A percentile compares a stretch with the other conserved stretches of the same genome.
Conservation (phyloP, 2,329 filamentous ascomycete genomes). For the Akanthomyces dipterigenus region DNA sequence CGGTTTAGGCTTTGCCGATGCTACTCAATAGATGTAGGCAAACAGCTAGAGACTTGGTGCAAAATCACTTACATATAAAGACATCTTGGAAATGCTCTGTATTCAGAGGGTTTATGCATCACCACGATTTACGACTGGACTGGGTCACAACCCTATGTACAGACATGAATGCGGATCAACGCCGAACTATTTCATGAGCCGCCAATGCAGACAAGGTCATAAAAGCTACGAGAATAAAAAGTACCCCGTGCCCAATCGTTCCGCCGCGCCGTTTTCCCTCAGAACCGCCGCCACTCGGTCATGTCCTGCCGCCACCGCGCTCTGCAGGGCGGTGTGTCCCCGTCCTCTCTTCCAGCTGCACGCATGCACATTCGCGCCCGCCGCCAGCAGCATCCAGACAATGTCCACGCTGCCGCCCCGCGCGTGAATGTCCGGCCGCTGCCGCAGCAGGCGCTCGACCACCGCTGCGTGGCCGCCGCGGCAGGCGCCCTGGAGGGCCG, state of each 20-base stretch:
- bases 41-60: too few species aligned
- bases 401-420: constrained; percentile 17
- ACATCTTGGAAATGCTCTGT: too few species aligned
- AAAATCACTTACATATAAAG: too few species aligned
- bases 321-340: constrained; percentile 28
- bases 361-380: constrained; percentile 31
- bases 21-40: too few species aligned
- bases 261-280: constrained; percentile 27
- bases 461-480: constrained; percentile 29
- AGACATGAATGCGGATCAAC: too few species aligned
- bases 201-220: too few species aligned
- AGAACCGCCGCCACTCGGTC: constrained; percentile 35
- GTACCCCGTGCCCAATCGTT: background rate
- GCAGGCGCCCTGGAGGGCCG: constrained; percentile 26
- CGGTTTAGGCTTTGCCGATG: too few species aligned
- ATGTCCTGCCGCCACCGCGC: constrained; percentile 28
- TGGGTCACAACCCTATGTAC: too few species aligned
- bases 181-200: too few species aligned
- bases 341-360: background rate
- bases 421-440: constrained; percentile 20
- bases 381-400: constrained; percentile 22
- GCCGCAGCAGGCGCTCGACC: constrained; percentile 16
- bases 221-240: background rate
- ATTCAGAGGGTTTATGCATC: too few species aligned
- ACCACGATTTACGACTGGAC: too few species aligned